Evolutionary conservation across 2,329 filamentous ascomycete genomes (phyloP), one percentile per base, ranked within the genome.

Genomic region (Arthrobotrys musiformis): DNA sequence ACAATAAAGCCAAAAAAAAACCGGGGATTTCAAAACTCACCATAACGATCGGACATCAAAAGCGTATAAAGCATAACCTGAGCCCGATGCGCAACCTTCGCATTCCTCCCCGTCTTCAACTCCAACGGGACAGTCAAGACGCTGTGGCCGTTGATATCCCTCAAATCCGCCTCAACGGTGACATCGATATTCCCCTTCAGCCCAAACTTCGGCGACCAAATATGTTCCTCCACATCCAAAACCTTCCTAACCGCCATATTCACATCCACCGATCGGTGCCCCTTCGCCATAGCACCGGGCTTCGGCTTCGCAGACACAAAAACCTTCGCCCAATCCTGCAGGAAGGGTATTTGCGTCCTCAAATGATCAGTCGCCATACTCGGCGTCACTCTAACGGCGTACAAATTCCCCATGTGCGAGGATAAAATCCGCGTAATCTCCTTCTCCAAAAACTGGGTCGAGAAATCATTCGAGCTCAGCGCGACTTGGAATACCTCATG

Each of bases 171-270:
- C 84, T 99, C 93, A 0, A 99, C 92, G 0, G 95, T 98, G 28
- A 95, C 95, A 84, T 99, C 95, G 75, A 99, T 95, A 81, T 98
- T 99, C 30, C 95, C 95, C 83, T 99, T 99, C 15, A 99, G 86
- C 0, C 95, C 95, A 82, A 97, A 99, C 89, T 93, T 94, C 0
- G 95, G 95, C 5, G 94, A 98, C 95, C 95, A 99, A 28, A 99
- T 90, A 82, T 98, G 95, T 83, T 99, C 95, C 83, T 99, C 95
- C 8, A 99, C 92, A 82, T 98, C 95, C 13, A 99, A 90, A 28
- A 99, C 86, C 82, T 98, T 99, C 81, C 91, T 96, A 80, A 99
- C 90, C 80, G 92, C 93, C 88, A 98, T 90, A 70, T 88, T 91
- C 9, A 91, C 89, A 79, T 90, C 89, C 44, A 91, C 91, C 81